Percentiles rank a stretch among this genome's conserved stretches.
Evolutionary conservation across 1,139 yeast genomes (phyloP).

Genomic region (Scheffersomyces insectosa): DNA sequence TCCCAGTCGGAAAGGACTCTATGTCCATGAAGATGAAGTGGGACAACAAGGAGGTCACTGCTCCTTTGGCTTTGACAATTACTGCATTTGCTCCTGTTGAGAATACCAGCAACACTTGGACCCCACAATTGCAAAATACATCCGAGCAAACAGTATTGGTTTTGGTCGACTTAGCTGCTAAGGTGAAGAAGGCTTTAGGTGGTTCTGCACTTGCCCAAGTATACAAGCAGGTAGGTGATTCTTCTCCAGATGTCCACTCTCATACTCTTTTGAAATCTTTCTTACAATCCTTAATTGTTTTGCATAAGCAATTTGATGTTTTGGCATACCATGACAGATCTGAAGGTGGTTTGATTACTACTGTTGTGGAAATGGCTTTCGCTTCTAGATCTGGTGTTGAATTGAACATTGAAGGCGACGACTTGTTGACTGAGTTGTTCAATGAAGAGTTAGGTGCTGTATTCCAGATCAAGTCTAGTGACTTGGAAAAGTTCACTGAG

Average conservation of each 20-base stretch:
- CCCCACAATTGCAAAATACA: conserved; percentile 68
- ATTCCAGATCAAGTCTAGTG: conserved; percentile 71
- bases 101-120: conserved; percentile 91
- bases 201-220: conserved; percentile 97
- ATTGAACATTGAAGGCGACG: conserved; percentile 35
- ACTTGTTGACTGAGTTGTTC: conserved; percentile 59
- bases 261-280: conserved; percentile 63
- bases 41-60: conserved; percentile 89
- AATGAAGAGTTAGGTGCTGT: conserved; percentile 96
- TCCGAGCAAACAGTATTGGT: conserved; percentile 63
- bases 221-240: conserved; percentile 79
- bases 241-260: conserved; percentile 82
- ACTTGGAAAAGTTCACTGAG: conserved; percentile 54
- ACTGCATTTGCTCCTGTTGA: conserved; percentile 91
- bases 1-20: conserved; percentile 98
- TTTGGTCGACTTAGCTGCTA: conserved; percentile 75
- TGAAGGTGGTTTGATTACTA: conserved; percentile 92
- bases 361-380: conserved; percentile 93
- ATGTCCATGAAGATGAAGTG: conserved; percentile 99
- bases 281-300: conserved; percentile 63
- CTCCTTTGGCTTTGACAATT: conserved; percentile 89
- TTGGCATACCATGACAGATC: conserved; percentile 94
- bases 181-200: conserved; percentile 65
- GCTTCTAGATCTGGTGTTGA: conserved; percentile 83
- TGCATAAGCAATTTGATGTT: conserved; percentile 71